Evolutionary conservation across 1,284 basidiomycete genomes (phyloP).

Genomic region (Melampsora abietis-canadensis): DNA sequence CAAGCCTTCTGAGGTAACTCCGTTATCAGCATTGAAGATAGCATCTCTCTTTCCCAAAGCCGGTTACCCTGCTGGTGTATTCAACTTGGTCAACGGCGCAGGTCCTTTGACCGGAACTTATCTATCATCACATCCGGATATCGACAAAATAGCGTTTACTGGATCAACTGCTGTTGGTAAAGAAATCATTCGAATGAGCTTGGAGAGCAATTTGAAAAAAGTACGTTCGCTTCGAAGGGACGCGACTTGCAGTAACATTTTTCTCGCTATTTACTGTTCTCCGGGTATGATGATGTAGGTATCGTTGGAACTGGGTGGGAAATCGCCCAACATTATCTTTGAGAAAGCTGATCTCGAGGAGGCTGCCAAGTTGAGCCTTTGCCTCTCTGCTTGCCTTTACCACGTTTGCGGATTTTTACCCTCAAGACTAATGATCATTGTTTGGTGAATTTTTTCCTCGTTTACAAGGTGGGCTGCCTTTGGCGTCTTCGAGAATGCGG

Average conservation of each 20-base stretch:
- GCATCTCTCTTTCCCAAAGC: conserved; percentile 48
- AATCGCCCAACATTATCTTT: conserved; percentile 48
- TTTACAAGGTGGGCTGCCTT: conserved; percentile 8
- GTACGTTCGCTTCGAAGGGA: conserved; percentile 17
- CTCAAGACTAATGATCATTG: background rate
- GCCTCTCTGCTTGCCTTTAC: background rate
- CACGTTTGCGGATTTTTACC: background rate
- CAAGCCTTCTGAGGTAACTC: conserved; percentile 51
- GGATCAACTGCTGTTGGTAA: conserved; percentile 39
- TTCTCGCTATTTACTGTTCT: background rate
- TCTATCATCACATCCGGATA: conserved; percentile 52
- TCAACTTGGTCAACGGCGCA: conserved; percentile 52
- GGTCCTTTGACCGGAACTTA: conserved; percentile 50
- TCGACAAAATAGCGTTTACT: conserved; percentile 45
- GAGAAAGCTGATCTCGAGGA: conserved; percentile 39
- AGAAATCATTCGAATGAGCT: conserved; percentile 17
- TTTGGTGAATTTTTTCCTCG: background rate
- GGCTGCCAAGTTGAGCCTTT: conserved; percentile 25
- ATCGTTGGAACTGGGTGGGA: conserved; percentile 49
- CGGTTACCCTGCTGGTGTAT: conserved; percentile 51
- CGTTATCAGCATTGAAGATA: conserved; percentile 48
- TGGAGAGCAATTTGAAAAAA: conserved; percentile 43
- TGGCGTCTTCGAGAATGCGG: conserved; percentile 14
- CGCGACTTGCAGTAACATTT: background rate
- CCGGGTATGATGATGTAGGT: conserved; percentile 46